These are phyloP conservation scores for Samsoniella hepiali DNA, from an alignment of 2,329 filamentous ascomycete genomes.

Conservation along the genomic window DNA sequence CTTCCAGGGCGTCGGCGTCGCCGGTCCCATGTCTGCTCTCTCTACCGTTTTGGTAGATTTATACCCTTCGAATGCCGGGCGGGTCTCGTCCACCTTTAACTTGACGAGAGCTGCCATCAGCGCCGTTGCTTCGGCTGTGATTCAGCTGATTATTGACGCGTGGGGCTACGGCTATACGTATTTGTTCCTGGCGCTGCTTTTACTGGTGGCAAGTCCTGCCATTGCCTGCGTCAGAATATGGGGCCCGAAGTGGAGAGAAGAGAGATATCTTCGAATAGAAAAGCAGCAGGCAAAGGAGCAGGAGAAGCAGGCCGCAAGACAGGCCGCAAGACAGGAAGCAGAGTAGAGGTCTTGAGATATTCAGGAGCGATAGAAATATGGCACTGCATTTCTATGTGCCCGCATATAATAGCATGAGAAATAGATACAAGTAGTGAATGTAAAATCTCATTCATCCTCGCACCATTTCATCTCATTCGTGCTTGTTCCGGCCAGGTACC, in stretches of 20 bases:
- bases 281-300: neutral
- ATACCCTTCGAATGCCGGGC: conserved; percentile 39
- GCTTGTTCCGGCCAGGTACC: neutral
- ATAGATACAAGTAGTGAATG: no score
- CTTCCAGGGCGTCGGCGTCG: conserved; percentile 34
- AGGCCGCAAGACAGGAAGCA: neutral
- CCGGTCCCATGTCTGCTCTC: conserved; percentile 40
- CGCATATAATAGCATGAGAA: neutral
- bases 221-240: conserved; percentile 30
- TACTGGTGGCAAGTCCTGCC: conserved; percentile 28
- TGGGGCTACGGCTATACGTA: conserved; percentile 40
- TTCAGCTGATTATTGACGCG: conserved; percentile 40
- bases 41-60: conserved; percentile 42
- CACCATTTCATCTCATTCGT: neutral
- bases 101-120: conserved; percentile 39
- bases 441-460: no score
- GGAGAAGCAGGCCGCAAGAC: neutral
- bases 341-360: no score
- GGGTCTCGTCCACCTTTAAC: conserved; percentile 42
- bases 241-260: conserved; percentile 33
- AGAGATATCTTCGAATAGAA: conserved; percentile 27
- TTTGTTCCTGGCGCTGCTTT: conserved; percentile 33
- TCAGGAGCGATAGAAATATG: neutral
- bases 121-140: conserved; percentile 38
- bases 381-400: neutral